Base-by-base conservation (phyloP, 768 basidiomycete species). In the Rhodotorula babjevae region DNA sequence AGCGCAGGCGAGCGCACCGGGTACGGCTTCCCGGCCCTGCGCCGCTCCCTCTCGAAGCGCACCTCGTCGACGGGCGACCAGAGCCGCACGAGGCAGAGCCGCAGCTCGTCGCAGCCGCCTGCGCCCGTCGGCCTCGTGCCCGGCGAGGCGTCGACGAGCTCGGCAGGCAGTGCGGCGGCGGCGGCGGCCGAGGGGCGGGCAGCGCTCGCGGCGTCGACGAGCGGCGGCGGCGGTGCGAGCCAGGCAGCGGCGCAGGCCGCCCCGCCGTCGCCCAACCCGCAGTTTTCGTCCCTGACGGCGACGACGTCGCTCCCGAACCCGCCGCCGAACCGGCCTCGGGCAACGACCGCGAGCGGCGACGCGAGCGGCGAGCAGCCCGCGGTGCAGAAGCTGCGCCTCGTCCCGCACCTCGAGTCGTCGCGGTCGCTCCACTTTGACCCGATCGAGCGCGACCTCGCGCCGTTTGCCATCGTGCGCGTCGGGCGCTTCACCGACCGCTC, bases 371-470 rank as follows among this genome's bases (percentile, higher is more conserved):
- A 16, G 31, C 31, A 27, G 27, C 23, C 58, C 7, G 16, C 82
- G 15, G 74, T 84, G 10, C 89, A 91, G 78, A 90, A 91, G 73
- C 91, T 97, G 79, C 89, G 93, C 27, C 88, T 99, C 65, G 95
- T 97, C 18, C 95, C 95, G 21, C 92, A 97, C 79, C 87, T 98
- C 78, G 95, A 97, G 81, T 88, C 89, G 31, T 87, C 90, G 25
- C 88, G 92, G 64, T 90, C 91, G 2, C 87, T 97, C 31, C 87
- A 89, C 73, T 97, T 97, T 83, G 94, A 97, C 64, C 89, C 94
- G 74, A 92, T 97, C 84, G 84, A 86, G 56, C 88, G 94, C 42
- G 93, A 96, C 81, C 85, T 96, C 78, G 84, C 83, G 60, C 85
- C 88, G 67, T 86, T 86, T 71, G 88, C 90, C 74, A 84, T 89